Conservation (phyloP, 768 basidiomycete species). For the Boletus patriciae region DNA sequence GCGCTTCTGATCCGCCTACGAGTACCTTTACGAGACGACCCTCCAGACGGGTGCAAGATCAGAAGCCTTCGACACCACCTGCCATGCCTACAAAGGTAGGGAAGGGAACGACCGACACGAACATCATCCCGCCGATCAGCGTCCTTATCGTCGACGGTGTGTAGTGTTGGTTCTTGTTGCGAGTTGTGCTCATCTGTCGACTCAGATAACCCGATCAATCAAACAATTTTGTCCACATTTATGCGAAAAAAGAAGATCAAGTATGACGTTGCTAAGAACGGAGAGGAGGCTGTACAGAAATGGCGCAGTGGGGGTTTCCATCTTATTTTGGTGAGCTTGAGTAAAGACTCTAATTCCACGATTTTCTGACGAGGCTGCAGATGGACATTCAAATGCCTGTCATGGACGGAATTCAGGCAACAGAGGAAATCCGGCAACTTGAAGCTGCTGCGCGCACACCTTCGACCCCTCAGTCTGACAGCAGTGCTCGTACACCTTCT, state of each 20-base stretch:
- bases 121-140: slow-evolving; percentile 93
- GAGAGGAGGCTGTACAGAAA: slow-evolving; percentile 92
- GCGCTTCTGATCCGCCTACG: slow-evolving; percentile 23
- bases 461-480: slow-evolving; percentile 62
- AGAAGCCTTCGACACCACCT: slow-evolving; percentile 27
- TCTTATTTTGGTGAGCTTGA: slow-evolving; percentile 78
- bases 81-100: slow-evolving; percentile 44
- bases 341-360: background rate
- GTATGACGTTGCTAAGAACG: slow-evolving; percentile 92
- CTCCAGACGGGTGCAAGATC: slow-evolving; percentile 34
- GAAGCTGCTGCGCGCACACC: slow-evolving; percentile 76
- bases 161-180: slow-evolving; percentile 26
- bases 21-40: slow-evolving; percentile 30
- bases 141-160: slow-evolving; percentile 97
- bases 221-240: slow-evolving; percentile 94
- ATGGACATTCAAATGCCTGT: slow-evolving; percentile 99
- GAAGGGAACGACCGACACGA: slow-evolving; percentile 55
- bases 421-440: slow-evolving; percentile 87
- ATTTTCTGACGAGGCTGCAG: slow-evolving; percentile 43
- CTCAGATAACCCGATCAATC: slow-evolving; percentile 97
- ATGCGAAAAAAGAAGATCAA: slow-evolving; percentile 96
- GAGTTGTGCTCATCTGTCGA: slow-evolving; percentile 13
- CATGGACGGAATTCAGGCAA: slow-evolving; percentile 97
- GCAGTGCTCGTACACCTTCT: slow-evolving; percentile 48
- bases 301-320: slow-evolving; percentile 94